Percentiles rank a stretch among this genome's conserved stretches.
Conservation (phyloP, 2,329 filamentous ascomycete genomes). For the Exophiala alcalophila region DNA sequence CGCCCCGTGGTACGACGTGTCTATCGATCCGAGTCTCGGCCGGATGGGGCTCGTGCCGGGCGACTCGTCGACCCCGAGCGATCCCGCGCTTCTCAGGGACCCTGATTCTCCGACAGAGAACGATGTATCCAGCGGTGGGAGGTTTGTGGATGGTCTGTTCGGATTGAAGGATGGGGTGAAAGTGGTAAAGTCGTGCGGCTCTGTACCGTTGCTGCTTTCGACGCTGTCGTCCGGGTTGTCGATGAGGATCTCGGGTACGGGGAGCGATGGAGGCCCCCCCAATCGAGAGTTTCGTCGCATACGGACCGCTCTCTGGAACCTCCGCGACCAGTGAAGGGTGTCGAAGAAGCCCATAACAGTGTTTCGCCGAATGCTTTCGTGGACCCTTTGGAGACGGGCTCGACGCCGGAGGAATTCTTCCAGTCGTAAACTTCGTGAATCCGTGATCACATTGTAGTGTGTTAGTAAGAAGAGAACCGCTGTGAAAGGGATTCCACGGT, state of each 20-base stretch:
- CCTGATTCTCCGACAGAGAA: conserved; percentile 26
- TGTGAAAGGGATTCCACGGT: conserved; percentile 86
- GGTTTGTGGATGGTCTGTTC: conserved; percentile 16
- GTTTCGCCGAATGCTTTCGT: conserved; percentile 87
- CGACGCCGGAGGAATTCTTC: conserved; percentile 92
- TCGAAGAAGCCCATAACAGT: conserved; percentile 95
- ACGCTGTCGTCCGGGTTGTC: conserved; percentile 64
- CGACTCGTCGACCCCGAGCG: conserved; percentile 28
- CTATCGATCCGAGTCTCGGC: conserved; percentile 28
- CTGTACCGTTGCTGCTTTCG: conserved; percentile 19
- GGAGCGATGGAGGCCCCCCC: conserved; percentile 72
- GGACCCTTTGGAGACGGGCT: conserved; percentile 84
- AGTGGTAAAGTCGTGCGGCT: conserved; percentile 30
- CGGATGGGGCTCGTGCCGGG: conserved; percentile 27
- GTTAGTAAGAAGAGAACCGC: conserved; percentile 91
- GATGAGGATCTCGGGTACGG: conserved; percentile 84
- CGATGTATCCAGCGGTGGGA: conserved; percentile 29
- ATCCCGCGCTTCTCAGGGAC: conserved; percentile 26
- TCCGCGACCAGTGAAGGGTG: conserved; percentile 79
- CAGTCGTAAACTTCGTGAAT: conserved; percentile 89
- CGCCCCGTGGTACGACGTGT: conserved; percentile 36
- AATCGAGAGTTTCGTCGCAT: conserved; percentile 72
- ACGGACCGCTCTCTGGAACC: conserved; percentile 73
- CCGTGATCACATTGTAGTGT: conserved; percentile 97
- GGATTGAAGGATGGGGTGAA: conserved; percentile 22